Conservation (phyloP, 192 early-diverging fungal genomes). For the Haplosporangium gracile region DNA sequence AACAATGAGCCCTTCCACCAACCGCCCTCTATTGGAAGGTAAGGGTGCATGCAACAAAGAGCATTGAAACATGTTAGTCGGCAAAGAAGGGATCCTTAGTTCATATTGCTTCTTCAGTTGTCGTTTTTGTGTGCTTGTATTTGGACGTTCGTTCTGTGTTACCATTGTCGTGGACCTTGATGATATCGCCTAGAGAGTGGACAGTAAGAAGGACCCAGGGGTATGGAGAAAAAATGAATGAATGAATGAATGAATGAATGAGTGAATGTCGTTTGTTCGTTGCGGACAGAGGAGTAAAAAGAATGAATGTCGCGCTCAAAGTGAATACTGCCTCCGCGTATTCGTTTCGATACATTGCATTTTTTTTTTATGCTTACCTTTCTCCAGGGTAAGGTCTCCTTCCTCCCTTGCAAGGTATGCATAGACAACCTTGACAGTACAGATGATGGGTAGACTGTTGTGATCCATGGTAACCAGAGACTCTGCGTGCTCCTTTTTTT, state of each 20-base stretch:
- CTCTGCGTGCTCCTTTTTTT: background rate
- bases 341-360: background rate
- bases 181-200: conserved; percentile 40
- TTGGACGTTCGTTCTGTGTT: background rate
- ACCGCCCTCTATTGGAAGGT: conserved; percentile 32
- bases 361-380: conserved; percentile 18
- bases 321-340: background rate
- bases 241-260: background rate
- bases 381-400: conserved; percentile 37
- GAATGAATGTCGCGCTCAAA: background rate
- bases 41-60: background rate
- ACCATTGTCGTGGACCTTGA: conserved; percentile 53
- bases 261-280: background rate
- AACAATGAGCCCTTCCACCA: conserved; percentile 53
- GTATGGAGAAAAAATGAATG: background rate
- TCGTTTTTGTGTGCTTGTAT: background rate
- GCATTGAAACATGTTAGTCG: background rate
- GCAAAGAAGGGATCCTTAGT: background rate
- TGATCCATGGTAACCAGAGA: conserved; percentile 5
- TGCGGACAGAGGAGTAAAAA: background rate
- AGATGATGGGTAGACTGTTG: conserved; percentile 24
- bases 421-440: conserved; percentile 43
- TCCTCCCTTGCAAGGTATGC: conserved; percentile 43
- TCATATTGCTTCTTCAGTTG: background rate
- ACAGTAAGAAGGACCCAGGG: background rate